A percentile compares a stretch with the other conserved stretches of the same genome.
Conservation (phyloP, 2,329 filamentous ascomycete genomes). For the Chaetomiaceae sp. region DNA sequence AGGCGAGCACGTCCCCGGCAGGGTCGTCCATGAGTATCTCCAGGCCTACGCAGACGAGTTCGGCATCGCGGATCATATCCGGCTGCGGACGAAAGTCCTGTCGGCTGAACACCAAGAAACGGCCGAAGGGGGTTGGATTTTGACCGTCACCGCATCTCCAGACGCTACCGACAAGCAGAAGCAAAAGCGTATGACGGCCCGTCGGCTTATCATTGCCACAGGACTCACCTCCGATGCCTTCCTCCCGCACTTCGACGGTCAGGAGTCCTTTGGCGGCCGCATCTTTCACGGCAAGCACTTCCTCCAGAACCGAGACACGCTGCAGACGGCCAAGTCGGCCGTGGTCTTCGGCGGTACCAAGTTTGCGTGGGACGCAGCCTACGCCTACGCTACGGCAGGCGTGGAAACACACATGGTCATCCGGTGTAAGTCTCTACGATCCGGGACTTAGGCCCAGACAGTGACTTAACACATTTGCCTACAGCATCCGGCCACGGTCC, state of each 20-base stretch:
- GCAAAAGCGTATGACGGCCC: slow-evolving; percentile 30
- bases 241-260: slow-evolving; percentile 41
- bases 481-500: slow-evolving; percentile 47
- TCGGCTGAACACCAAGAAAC: slow-evolving; percentile 36
- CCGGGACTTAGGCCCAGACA: not conserved
- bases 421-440: slow-evolving; percentile 33
- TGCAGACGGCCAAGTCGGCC: slow-evolving; percentile 38
- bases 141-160: slow-evolving; percentile 26
- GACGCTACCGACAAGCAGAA: slow-evolving; percentile 6
- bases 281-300: slow-evolving; percentile 48
- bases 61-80: slow-evolving; percentile 35
- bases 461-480: not conserved
- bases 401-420: slow-evolving; percentile 56
- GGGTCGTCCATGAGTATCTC: slow-evolving; percentile 42
- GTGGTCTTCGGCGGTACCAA: slow-evolving; percentile 59
- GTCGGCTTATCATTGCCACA: slow-evolving; percentile 49
- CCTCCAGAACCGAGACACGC: slow-evolving; percentile 33
- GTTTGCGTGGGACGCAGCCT: slow-evolving; percentile 59
- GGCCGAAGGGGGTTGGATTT: slow-evolving; percentile 35
- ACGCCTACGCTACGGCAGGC: slow-evolving; percentile 51
- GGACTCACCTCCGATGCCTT: slow-evolving; percentile 47
- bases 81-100: slow-evolving; percentile 34
- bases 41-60: slow-evolving; percentile 40
- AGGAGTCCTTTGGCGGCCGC: slow-evolving; percentile 38
- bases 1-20: slow-evolving; percentile 42